Conservation (phyloP, 768 basidiomycete species). For the Leccinum obscurum region DNA sequence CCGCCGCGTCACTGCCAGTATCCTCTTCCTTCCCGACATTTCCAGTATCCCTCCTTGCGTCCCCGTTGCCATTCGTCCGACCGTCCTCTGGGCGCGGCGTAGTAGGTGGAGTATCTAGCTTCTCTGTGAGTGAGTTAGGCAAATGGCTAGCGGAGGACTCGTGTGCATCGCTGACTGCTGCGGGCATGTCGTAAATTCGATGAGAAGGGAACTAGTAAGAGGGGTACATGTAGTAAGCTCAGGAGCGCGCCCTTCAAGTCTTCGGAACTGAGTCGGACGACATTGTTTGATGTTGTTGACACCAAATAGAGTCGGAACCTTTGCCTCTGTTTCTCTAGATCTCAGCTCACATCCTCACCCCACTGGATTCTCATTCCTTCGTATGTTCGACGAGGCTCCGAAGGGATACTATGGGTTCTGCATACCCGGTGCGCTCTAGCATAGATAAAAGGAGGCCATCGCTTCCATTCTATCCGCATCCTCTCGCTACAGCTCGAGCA, state of each 20-base stretch:
- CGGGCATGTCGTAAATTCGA: conserved; percentile 12
- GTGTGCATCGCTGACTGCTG: background rate
- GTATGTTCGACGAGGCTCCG: no score
- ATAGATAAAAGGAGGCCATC: no score
- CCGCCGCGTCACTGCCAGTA: conserved; percentile 2
- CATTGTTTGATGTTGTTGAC: conserved; percentile 19
- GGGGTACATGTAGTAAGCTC: conserved; percentile 12
- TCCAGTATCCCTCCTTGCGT: conserved; percentile 2
- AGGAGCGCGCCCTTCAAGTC: background rate
- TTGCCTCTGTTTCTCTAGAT: no score
- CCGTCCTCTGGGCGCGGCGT: background rate
- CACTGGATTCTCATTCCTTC: no score
- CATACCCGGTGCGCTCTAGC: no score
- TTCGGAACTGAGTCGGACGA: background rate
- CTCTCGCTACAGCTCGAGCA: no score
- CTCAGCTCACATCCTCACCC: no score
- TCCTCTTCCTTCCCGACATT: conserved; percentile 8
- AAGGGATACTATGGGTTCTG: no score
- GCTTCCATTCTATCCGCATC: no score
- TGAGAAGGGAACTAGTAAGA: background rate
- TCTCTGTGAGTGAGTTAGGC: conserved; percentile 2
- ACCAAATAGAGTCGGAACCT: no score
- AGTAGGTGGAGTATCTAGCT: conserved; percentile 1
- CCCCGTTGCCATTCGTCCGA: conserved; percentile 23
- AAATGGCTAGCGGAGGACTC: background rate